Base-by-base conservation (phyloP, 331 rosid species). In the Arachis monticola region DNA sequence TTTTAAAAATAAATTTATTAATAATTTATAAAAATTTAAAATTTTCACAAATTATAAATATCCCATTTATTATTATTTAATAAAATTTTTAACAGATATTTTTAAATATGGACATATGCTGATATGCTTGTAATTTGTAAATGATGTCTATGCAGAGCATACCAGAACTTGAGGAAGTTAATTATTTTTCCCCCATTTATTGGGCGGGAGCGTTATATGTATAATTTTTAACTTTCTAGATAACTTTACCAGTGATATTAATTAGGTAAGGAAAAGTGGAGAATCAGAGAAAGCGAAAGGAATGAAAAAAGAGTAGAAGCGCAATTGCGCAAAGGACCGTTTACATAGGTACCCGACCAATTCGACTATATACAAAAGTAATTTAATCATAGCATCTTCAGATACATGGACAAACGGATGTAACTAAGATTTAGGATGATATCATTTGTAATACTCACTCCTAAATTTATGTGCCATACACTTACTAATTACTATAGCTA, bases 231-330 rank as follows among this genome's bases (percentile, higher is more conserved):
- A 48, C 13, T 92, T 78, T 87, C 90, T 71, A 80, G 86, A 42
- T 87, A 89, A 45, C 91, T 83, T 92, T 85, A 76, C 91, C 92
- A 10, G 88, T 82, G 92, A 87, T 85, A 90, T 90, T 35, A 35
- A 4, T 2, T 35, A 35, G 4, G 40, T 3, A 35, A 74, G 53
- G 53, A 3, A 48, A 81, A 56, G 41, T 35, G 41, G 41, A 42
- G 41, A 35, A 57, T 56, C 62, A 55, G 4, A 42, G 14, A 44
- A 71, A 40, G 8, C 8, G 70, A 12, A 8, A 60, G 50, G 11
- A 30, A 5, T 69, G 7, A 13, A 11, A 57, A 57, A 7, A 57
- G 31, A 55, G 8, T 1, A 22, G 27, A 0, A 22, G 27, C 27
- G 27, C 27, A 22, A 22, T 22, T 22, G 27, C 27, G 27, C 27